Evolutionary conservation across 164 flowering plant species (phyloP).

Genomic region (Taxillus chinensis): DNA sequence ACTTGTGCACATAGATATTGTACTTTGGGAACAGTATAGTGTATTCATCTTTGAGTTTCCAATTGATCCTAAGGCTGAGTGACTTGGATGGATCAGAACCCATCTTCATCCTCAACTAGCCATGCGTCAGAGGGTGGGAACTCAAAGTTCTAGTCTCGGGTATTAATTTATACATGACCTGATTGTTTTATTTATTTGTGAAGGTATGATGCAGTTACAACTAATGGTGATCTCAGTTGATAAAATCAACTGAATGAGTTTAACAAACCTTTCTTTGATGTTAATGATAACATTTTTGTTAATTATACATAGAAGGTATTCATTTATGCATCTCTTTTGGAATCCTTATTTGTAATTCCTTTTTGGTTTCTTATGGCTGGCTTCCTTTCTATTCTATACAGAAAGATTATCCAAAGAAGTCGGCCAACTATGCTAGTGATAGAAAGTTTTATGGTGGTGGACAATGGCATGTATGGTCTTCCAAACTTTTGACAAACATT

Average conservation of each 20-base stretch:
- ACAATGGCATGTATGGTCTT: slow-evolving; percentile 38
- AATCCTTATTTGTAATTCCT: neutral
- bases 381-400: slow-evolving; percentile 15
- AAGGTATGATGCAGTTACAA: too few species aligned
- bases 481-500: too few species aligned
- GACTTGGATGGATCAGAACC: slow-evolving; percentile 31
- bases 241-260: too few species aligned
- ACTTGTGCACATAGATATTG: slow-evolving; percentile 44
- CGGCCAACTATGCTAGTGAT: slow-evolving; percentile 70
- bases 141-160: slow-evolving; percentile 8
- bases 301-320: too few species aligned
- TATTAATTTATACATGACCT: too few species aligned
- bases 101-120: slow-evolving; percentile 38
- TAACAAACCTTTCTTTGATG: too few species aligned
- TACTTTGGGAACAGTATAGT: slow-evolving; percentile 27
- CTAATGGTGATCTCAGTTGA: too few species aligned
- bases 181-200: too few species aligned
- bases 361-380: neutral
- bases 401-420: slow-evolving; percentile 62
- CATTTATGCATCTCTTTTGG: slow-evolving; percentile 1
- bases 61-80: slow-evolving; percentile 44
- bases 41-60: slow-evolving; percentile 43
- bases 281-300: too few species aligned
- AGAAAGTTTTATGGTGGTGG: slow-evolving; percentile 90
- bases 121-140: slow-evolving; percentile 59